Conservation (phyloP, 2,329 filamentous ascomycete genomes). For the Fusarium napiforme region DNA sequence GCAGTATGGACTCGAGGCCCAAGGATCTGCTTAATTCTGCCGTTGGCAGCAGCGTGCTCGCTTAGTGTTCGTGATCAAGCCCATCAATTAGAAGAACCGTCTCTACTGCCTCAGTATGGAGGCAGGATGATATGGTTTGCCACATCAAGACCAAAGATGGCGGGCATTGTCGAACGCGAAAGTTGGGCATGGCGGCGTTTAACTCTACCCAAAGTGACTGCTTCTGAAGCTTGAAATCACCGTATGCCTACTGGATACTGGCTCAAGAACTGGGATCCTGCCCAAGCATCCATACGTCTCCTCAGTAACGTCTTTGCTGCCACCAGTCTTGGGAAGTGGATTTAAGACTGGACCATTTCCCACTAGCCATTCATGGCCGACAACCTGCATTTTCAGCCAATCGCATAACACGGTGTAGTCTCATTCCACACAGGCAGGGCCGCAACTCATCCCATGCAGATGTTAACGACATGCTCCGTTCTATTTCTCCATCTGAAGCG, state of each 20-base stretch:
- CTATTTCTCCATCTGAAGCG: background rate
- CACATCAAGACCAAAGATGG: constrained; percentile 89
- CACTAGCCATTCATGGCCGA: background rate
- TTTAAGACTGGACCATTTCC: background rate
- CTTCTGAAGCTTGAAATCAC: constrained; percentile 69
- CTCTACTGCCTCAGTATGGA: too few species aligned
- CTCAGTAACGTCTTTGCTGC: constrained; percentile 64
- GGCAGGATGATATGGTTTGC: constrained; percentile 76
- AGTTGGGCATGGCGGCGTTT: constrained; percentile 83
- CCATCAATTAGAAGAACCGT: fast-evolving
- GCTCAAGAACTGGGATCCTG: constrained; percentile 97
- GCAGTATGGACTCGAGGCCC: fast-evolving
- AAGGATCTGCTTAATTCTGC: fast-evolving
- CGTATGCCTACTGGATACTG: constrained; percentile 91
- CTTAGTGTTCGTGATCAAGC: fast-evolving
- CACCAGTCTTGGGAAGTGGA: constrained; percentile 7
- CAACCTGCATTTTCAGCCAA: background rate
- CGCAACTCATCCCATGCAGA: too few species aligned
- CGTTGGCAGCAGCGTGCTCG: fast-evolving
- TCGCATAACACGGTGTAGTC: background rate
- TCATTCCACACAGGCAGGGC: background rate
- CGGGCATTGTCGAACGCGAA: constrained; percentile 95
- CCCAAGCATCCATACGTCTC: constrained; percentile 79
- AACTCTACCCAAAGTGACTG: constrained; percentile 59
- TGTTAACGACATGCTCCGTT: background rate